Percentiles rank a stretch among this genome's conserved stretches.
These are phyloP conservation scores for Rachicladosporium sp. DNA, from an alignment of 2,329 filamentous ascomycete genomes.

Conservation along the genomic window DNA sequence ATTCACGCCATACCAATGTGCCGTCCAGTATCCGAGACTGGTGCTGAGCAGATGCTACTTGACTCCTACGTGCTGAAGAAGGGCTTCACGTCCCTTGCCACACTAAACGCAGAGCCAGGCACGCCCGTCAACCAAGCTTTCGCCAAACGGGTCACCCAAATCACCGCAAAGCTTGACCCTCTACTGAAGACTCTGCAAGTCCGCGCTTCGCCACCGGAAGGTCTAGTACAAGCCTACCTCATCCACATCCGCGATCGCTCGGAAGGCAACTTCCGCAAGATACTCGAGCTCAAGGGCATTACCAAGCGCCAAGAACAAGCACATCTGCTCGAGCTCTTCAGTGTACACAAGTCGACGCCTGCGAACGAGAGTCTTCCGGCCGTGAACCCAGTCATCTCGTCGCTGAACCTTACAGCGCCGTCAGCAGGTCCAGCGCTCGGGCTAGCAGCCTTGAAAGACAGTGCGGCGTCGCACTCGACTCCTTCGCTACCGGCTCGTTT, in stretches of 20 bases:
- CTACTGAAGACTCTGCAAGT: constrained; percentile 96
- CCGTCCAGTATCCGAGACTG: constrained; percentile 81
- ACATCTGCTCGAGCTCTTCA: constrained; percentile 79
- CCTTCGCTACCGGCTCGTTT: constrained; percentile 43
- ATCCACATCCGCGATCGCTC: constrained; percentile 92
- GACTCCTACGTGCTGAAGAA: constrained; percentile 88
- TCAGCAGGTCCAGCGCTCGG: constrained; percentile 22
- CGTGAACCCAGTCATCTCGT: constrained; percentile 55
- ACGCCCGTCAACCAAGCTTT: constrained; percentile 51
- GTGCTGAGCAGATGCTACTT: constrained; percentile 94
- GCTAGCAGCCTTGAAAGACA: constrained; percentile 27
- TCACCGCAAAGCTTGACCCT: constrained; percentile 77
- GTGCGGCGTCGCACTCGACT: constrained; percentile 15
- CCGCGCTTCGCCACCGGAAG: constrained; percentile 78
- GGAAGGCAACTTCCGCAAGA: constrained; percentile 90
- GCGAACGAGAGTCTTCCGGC: constrained; percentile 57
- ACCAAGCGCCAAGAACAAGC: constrained; percentile 65
- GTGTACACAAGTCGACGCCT: constrained; percentile 60
- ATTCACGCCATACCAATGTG: constrained; percentile 77
- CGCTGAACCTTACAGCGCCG: constrained; percentile 42
- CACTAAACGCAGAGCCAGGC: constrained; percentile 42
- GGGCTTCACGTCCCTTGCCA: constrained; percentile 59
- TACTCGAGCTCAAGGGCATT: constrained; percentile 90
- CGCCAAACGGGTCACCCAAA: constrained; percentile 71
- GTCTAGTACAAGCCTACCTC: constrained; percentile 89